Percentiles rank a stretch among this genome's conserved stretches.
phyloP scores from a whole-genome alignment of 495 filamentous ascomycete genomes.

The Aspergillus saccharolyticus region DNA sequence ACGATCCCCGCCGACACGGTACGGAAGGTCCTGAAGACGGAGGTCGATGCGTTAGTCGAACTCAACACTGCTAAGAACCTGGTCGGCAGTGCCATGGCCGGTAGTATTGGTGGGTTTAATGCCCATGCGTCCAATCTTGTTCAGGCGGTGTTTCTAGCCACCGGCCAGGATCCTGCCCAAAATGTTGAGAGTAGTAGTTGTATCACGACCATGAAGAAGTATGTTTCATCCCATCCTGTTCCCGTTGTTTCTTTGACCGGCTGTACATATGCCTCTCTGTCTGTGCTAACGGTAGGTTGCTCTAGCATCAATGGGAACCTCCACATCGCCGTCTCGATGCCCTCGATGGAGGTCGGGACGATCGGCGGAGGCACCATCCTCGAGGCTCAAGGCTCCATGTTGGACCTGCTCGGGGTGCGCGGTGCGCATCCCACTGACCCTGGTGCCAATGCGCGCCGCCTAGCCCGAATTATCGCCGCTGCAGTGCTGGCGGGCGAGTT shows the following conservation, averaged over 20 bases:
- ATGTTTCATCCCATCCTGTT: constrained; percentile 38
- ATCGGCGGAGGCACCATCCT: constrained; percentile 95
- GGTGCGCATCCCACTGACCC: constrained; percentile 83
- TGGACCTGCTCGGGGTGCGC: constrained; percentile 90
- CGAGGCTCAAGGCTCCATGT: constrained; percentile 91
- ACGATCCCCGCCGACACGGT: constrained; percentile 91
- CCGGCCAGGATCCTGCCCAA: constrained; percentile 96
- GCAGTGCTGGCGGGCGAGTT: constrained; percentile 87
- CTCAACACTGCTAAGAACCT: constrained; percentile 93
- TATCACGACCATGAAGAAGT: constrained; percentile 99
- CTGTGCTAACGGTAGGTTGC: neutral
- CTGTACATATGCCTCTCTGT: neutral
- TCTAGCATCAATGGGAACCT: constrained; percentile 78
- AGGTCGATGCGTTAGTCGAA: constrained; percentile 85
- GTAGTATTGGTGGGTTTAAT: constrained; percentile 93
- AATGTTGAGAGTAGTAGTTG: constrained; percentile 96
- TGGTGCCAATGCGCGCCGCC: constrained; percentile 83
- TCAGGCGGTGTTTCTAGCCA: constrained; percentile 92
- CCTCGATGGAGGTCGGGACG: constrained; percentile 93
- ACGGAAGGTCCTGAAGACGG: constrained; percentile 80
- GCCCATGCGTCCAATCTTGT: constrained; percentile 98
- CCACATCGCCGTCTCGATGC: constrained; percentile 96
- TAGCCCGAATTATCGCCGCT: constrained; percentile 84
- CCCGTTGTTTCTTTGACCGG: constrained; percentile 19
- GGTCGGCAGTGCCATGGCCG: constrained; percentile 96